Evolutionary conservation across 805 yeast genomes (phyloP).

Genomic region (Hanseniaspora guilliermondii): DNA sequence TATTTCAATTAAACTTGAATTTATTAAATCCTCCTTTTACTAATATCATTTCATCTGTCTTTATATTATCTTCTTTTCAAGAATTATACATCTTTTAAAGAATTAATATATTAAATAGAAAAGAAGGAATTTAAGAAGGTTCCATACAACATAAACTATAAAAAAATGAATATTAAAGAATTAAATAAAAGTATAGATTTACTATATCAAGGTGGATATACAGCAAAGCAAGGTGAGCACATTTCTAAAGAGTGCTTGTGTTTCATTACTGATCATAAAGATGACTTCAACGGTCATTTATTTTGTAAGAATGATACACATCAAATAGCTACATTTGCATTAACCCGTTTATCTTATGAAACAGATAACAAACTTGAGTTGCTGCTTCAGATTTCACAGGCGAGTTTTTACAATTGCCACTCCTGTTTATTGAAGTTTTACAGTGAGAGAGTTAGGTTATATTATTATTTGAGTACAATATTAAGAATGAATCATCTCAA

Average conservation of each 20-base stretch:
- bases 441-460: conserved; percentile 38
- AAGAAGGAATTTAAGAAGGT: too few relatives aligned
- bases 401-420: conserved; percentile 37
- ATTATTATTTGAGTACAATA: conserved; percentile 39
- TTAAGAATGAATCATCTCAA: conserved; percentile 39
- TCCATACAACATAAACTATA: neutral
- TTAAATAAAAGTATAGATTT: neutral
- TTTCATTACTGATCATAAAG: conserved; percentile 23
- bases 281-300: conserved; percentile 30
- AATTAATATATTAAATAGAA: too few relatives aligned
- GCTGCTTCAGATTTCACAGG: conserved; percentile 30
- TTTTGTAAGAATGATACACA: conserved; percentile 40
- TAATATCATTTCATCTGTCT: too few relatives aligned
- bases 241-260: conserved; percentile 33
- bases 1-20: neutral
- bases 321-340: conserved; percentile 40
- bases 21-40: too few relatives aligned
- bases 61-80: neutral
- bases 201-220: neutral
- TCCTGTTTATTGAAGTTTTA: conserved; percentile 45
- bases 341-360: conserved; percentile 50
- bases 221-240: conserved; percentile 21
- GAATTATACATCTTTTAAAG: too few relatives aligned
- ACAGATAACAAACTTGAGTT: conserved; percentile 28
- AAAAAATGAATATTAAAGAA: neutral